Base-by-base conservation (phyloP, 371 early-diverging fungal genomes). In the Batrachochytrium dendrobatidis region DNA sequence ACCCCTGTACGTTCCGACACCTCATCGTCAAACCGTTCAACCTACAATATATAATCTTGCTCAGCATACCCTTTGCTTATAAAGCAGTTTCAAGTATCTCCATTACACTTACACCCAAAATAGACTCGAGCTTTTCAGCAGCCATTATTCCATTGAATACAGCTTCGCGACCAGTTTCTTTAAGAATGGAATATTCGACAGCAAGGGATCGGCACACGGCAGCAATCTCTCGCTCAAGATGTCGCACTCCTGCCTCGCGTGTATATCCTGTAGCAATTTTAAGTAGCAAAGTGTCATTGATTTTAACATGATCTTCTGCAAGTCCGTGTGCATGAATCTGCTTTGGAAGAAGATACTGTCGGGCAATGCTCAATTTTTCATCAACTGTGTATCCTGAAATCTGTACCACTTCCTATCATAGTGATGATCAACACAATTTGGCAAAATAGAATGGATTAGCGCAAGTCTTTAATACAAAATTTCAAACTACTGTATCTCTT, bases 201-300 rank as follows among this genome's bases (percentile, higher is more conserved):
- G 90, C 90, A 59, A 88, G 63, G 22, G 76, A 71, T 17, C 93
- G 80, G 34, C 87, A 85, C 10, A 91, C 69, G n/a, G 82, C 69
- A 5, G 86, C 91, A 51, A 92, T 76, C 45, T 83, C 77, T 28
- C 91, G 77, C 55, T 92, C 88, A 10, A 93, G 66, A 29, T 73
- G 76, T 30, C 94, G 81, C 0, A 93, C 92, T 1, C 94, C 94
- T 39, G 88, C 85, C 71, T 93, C 94, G 26, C 88, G 83, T 26
- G 91, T 91, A 70, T 90, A 93, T 4, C 82, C 79, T 6, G 80
- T 82, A 2, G 85, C 83, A 7, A 91, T 65, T 48, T 82, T 78
- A 12, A 78, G 52, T 4, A 91, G 60, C 0, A 81, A 77, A 3
- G 77, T 69, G 59, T 89, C 83, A 0, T 73, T 56, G 20, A 88